Conservation (phyloP, 805 yeast genomes). For the Schwanniomyces polymorphus region DNA sequence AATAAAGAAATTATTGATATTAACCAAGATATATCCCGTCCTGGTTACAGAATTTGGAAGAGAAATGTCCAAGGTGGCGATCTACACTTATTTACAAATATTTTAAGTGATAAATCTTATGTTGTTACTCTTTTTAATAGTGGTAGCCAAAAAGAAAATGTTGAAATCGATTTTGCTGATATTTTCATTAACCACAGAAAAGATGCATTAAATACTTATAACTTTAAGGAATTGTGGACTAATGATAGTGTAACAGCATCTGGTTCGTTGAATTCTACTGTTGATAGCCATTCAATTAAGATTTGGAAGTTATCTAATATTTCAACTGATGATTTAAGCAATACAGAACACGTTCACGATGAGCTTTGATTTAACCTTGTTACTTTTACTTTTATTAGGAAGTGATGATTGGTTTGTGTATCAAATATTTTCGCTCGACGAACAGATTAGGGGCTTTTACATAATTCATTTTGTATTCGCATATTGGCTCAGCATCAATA, state of each 20-base stretch:
- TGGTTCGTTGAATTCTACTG: background rate
- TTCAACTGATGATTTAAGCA: too few species aligned
- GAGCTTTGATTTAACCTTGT: too few species aligned
- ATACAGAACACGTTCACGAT: too few species aligned
- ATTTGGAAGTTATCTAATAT: conserved; percentile 4
- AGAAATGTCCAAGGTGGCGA: conserved; percentile 2
- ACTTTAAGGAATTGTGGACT: conserved; percentile 7
- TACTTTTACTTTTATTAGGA: too few species aligned
- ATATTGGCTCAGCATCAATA: too few species aligned
- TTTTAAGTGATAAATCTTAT: conserved; percentile 2
- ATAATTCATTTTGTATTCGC: too few species aligned
- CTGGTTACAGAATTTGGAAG: conserved; percentile 8
- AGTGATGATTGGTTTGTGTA: too few species aligned
- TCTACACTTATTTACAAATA: conserved; percentile 4
- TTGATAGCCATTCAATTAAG: conserved; percentile 4
- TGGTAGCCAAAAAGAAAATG: conserved; percentile 2
- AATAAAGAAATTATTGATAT: conserved; percentile 14
- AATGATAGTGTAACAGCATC: conserved; percentile 6
- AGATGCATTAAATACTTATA: background rate
- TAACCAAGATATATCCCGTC: conserved; percentile 17
- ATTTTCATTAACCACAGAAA: conserved; percentile 3
- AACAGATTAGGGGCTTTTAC: too few species aligned
- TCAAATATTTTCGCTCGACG: too few species aligned
- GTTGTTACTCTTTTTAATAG: conserved; percentile 6
- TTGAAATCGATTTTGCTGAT: conserved; percentile 3